Conservation (phyloP, 2,329 filamentous ascomycete species). For the Stemphylium beticola region DNA sequence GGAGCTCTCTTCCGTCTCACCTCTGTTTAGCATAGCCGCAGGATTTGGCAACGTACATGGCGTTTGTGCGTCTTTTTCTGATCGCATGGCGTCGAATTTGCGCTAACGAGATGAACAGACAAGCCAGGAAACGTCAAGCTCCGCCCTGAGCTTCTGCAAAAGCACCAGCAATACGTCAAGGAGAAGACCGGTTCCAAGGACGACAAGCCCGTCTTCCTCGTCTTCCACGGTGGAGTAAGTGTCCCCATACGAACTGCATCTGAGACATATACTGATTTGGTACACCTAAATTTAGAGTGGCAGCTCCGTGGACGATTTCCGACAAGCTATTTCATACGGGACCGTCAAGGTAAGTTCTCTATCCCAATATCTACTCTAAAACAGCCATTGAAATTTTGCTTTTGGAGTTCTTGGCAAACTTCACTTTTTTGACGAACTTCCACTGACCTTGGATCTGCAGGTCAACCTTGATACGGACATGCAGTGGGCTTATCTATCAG, state of each 20-base stretch:
- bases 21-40: conserved; percentile 83
- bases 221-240: conserved; percentile 99
- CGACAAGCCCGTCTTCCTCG: conserved; percentile 84
- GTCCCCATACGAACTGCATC: too few relatives aligned
- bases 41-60: conserved; percentile 99
- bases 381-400: too few relatives aligned
- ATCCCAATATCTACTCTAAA: too few relatives aligned
- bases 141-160: conserved; percentile 91
- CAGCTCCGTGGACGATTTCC: conserved; percentile 88
- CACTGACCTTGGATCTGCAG: too few relatives aligned
- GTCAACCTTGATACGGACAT: conserved; percentile 99
- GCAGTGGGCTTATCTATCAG: conserved; percentile 85
- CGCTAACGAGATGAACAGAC: background rate
- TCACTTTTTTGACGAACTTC: too few relatives aligned
- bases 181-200: conserved; percentile 61
- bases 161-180: conserved; percentile 94
- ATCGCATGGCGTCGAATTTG: too few relatives aligned
- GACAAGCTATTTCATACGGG: conserved; percentile 65
- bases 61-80: background rate
- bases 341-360: conserved; percentile 73
- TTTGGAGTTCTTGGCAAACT: too few relatives aligned
- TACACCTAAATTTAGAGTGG: too few relatives aligned
- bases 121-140: conserved; percentile 62
- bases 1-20: conserved; percentile 80
- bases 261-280: too few relatives aligned